Base-by-base conservation (phyloP, 2,329 filamentous ascomycete species). In the Alternaria postmessia region DNA sequence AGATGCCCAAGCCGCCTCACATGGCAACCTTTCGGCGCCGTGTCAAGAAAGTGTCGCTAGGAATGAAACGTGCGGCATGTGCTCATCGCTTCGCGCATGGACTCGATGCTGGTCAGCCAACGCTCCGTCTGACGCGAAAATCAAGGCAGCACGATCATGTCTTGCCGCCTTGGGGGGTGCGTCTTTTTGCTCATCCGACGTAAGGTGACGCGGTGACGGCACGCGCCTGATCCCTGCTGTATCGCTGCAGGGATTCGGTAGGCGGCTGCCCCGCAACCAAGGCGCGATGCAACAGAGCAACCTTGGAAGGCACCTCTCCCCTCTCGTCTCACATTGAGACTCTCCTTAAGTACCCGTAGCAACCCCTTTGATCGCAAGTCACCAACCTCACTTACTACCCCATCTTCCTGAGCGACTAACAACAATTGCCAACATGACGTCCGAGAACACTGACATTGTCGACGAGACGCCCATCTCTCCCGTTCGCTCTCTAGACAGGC, bases 401-500 rank as follows among this genome's bases (percentile, higher is more conserved):
- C 16, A 41, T 18, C 20, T 24, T 38, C 43, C 24, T 28, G 43
- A 48, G 38, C 22, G 42, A 65, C 65, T 64, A 57, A 67, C 59
- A 28, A 46, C 38, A 24, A 38, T 41, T 32, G 32, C 26, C 65
- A 70, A 18, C 69, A 77, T 77, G 74, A 57, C 73, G 43, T 66
- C 73, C 58, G 67, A 71, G 56, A 56, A 65, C 54, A 59, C 61
- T 52, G 64, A 62, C 54, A 44, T 62, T 54, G 63, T 80, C 64
- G 78, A 80, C 68, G 71, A 73, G 63, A 79, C 77, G n/a, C 75
- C 78, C 68, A 80, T 80, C 70, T 77, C 78, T 22, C 78, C 78
- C 44, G 75, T 77, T 53, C 75, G 75, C 59, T 72, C 70, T 72
- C 83, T 93, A 54, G 86, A 89, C 76, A 87, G 89, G 70, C 90